Evolutionary conservation across 2,329 filamentous ascomycete genomes (phyloP).

Genomic region (Colletotrichum neosansevieriae): DNA sequence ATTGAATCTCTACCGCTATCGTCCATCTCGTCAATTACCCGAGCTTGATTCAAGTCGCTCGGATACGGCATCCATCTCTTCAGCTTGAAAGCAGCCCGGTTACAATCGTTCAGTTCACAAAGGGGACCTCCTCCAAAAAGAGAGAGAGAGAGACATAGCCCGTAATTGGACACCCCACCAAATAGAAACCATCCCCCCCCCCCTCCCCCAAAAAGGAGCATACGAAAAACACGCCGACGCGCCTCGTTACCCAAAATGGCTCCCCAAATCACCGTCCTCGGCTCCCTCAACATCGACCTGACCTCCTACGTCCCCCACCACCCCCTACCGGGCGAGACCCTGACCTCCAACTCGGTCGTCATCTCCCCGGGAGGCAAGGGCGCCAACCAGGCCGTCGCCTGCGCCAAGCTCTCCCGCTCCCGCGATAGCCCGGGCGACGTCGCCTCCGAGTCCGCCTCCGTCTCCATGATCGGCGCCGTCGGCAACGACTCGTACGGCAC

Average conservation of each 20-base stretch:
- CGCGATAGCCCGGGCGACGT: slow-evolving; percentile 43
- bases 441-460: slow-evolving; percentile 52
- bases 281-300: slow-evolving; percentile 95
- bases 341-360: slow-evolving; percentile 82
- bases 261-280: slow-evolving; percentile 81
- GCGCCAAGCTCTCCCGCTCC: slow-evolving; percentile 80
- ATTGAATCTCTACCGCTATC: slow-evolving; percentile 14
- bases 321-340: slow-evolving; percentile 86
- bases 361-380: slow-evolving; percentile 93
- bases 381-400: slow-evolving; percentile 93
- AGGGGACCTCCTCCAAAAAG: too few species aligned
- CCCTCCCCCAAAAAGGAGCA: neutral
- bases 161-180: too few species aligned
- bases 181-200: neutral
- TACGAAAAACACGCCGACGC: neutral
- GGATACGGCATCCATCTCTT: too few species aligned
- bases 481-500: slow-evolving; percentile 76
- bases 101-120: too few species aligned
- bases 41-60: neutral
- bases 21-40: slow-evolving; percentile 15
- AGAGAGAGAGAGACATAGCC: too few species aligned
- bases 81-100: too few species aligned
- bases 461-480: slow-evolving; percentile 81
- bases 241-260: slow-evolving; percentile 22
- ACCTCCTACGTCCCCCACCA: slow-evolving; percentile 89